Conservation (phyloP, 106 monocot genomes). For the Allium fistulosum region DNA sequence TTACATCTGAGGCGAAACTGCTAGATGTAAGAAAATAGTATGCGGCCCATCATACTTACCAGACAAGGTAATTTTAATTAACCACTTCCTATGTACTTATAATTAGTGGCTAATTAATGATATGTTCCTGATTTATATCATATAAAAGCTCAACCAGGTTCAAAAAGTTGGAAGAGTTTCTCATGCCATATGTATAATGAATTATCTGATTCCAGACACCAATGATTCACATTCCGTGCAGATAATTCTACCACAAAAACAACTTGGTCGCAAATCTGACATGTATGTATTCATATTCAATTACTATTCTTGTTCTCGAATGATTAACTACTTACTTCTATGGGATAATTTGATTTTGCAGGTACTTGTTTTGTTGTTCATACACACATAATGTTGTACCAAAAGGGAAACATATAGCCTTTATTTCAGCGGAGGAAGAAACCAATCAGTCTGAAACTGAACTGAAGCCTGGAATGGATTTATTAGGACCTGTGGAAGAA, state of each 20-base stretch:
- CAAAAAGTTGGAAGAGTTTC: constrained; percentile 72
- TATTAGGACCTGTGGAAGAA: constrained; percentile 46
- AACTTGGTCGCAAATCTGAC: constrained; percentile 67
- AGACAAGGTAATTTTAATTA: constrained; percentile 37
- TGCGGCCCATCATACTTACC: constrained; percentile 80
- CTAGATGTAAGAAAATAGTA: constrained; percentile 68
- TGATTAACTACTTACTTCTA: too few relatives aligned
- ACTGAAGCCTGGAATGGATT: constrained; percentile 45
- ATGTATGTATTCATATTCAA: constrained; percentile 30
- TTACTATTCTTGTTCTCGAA: too few relatives aligned
- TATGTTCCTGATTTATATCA: not conserved
- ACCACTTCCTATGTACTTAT: not conserved
- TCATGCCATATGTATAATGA: constrained; percentile 78
- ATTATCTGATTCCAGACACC: constrained; percentile 67
- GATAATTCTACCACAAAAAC: constrained; percentile 82
- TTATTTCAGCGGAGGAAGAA: constrained; percentile 54
- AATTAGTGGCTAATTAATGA: not conserved
- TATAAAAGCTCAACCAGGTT: constrained; percentile 29
- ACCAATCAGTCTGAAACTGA: constrained; percentile 35
- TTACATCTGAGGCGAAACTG: constrained; percentile 80
- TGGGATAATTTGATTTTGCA: constrained; percentile 2
- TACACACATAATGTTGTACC: constrained; percentile 56
- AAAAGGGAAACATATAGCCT: constrained; percentile 50
- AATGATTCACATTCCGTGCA: constrained; percentile 74
- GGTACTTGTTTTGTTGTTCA: constrained; percentile 80